Evolutionary conservation across 106 monocot genomes (phyloP), one percentile per base, ranked within the genome.

Genomic region (Dendrobium chrysotoxum): DNA sequence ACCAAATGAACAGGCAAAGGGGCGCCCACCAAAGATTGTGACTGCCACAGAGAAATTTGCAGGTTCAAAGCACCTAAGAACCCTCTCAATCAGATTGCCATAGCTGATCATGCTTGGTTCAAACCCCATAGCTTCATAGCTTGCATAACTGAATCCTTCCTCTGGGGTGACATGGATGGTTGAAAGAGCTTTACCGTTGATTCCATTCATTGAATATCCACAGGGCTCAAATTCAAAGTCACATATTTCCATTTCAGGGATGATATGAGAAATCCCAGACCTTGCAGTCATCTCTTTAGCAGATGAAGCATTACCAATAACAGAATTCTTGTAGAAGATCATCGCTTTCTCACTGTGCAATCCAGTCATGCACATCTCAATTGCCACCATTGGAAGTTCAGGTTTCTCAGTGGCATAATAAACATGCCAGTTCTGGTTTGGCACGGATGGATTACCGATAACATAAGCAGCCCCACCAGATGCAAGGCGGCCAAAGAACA

Each of bases 361-460:
- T 13, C 92, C 90, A n/a, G 97, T 98, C 97, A 98, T 98, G 87
- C 97, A 94, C 94, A 94, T 94, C 68, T 98, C 97, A 7, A 98
- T 85, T 10, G 94, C 94, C 26, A 98, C 87, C 90, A 88, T 83
- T 0, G 92, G 89, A 17, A 79, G 42, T 75, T 89, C 88, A 21
- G 86, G 86, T 71, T 85, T 83, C 31, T 87, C 40, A 4, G 92
- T 87, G 5, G 99, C 95, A 80, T 91, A 92, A 70, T 98, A 98
- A 1, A 98, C 72, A 65, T 98, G 97, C 97, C 97, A 98, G n/a
- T 85, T 90, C 25, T 72, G 90, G 31, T 90, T 88, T 7, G 96
- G 87, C 5, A 20, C 31, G 13, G 44, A 44, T 0, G 90, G 74
- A 72, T 91, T 85, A 23, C 89, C 90, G 20, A 94, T 81, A 28